Evolutionary conservation across 139 green algal genomes (phyloP), one percentile per base, ranked within the genome.

Genomic region (Mychonastes homosphaera): DNA sequence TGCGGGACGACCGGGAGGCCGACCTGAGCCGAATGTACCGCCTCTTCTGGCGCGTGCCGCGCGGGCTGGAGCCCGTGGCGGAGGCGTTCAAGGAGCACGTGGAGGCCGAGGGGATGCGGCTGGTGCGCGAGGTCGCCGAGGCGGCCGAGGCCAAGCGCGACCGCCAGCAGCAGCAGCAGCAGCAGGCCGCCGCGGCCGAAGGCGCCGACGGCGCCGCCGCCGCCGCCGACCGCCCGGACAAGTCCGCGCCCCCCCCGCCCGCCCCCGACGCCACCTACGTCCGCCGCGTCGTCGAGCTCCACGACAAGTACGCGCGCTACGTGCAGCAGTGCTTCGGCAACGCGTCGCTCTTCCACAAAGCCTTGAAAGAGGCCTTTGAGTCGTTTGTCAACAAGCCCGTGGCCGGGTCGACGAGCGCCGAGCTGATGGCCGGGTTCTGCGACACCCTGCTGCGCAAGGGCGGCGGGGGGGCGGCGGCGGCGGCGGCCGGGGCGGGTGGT

Each of bases 351-450:
- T 98, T 99, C 78, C 91, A 98, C 79, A 96, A 96, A 69, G 85
- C 86, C 3, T 64, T 76, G 26, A 97, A 97, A 76, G 93, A 99
- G 60, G 93, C 93, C 1, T 99, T 98, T 70, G 93, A 99, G 77
- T 64, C 73, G 26, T 98, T 98, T 67, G 96, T 85, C 78, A 97
- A 99, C 85, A 98, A 97, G 75, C 64, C 65, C 8, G 87, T 99
- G 26, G 87, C 73, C 5, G 77, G 74, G 47, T 82, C 63, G 65
- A 81, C 72, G n/a, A 86, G 74, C 32, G 87, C 93, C 3, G 91
- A 99, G 80, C 84, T 98, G 30, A 94, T 99, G 78, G 93, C 93
- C 8, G 85, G 73, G 43, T 98, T 96, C 81, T 97, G 86, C 55
- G 87, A 99, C 72, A 94, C 87, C 69, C 73, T 99, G 55, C 78